Conservation (phyloP, 2,329 filamentous ascomycete genomes). For the Epichloe elymi region DNA sequence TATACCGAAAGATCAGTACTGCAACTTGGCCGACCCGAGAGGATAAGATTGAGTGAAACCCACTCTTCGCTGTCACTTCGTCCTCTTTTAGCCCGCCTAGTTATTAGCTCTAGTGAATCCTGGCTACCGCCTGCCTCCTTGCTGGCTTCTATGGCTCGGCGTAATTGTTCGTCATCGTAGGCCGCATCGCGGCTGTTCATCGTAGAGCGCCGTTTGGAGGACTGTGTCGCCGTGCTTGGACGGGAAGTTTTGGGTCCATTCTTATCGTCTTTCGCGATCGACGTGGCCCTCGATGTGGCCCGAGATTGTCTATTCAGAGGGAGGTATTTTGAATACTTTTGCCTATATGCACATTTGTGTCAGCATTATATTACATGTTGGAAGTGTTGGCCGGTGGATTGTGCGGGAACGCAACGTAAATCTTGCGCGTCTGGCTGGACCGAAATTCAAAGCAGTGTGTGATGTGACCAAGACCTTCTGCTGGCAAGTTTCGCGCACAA, state of each 20-base stretch:
- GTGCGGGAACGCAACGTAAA: not conserved
- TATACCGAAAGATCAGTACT: slow-evolving; percentile 13
- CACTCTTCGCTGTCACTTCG: slow-evolving; percentile 93
- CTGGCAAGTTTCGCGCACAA: not conserved
- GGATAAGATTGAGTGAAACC: slow-evolving; percentile 24
- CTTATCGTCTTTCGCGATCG: slow-evolving; percentile 50
- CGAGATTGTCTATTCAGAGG: slow-evolving; percentile 44
- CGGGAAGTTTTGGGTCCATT: slow-evolving; percentile 43
- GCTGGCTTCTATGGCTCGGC: slow-evolving; percentile 87
- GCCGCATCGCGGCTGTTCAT: slow-evolving; percentile 95
- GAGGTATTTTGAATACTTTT: slow-evolving; percentile 54
- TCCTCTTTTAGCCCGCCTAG: slow-evolving; percentile 63
- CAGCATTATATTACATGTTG: slow-evolving; percentile 15
- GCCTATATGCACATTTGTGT: slow-evolving; percentile 30
- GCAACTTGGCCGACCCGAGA: slow-evolving; percentile 10
- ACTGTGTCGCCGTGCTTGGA: slow-evolving; percentile 35
- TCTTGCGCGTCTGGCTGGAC: too few relatives aligned
- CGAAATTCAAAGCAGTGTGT: too few relatives aligned
- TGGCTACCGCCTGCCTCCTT: slow-evolving; percentile 56
- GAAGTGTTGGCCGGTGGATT: slow-evolving; percentile 1
- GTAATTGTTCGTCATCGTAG: slow-evolving; percentile 85
- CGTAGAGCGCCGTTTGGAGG: slow-evolving; percentile 77
- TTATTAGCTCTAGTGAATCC: slow-evolving; percentile 35
- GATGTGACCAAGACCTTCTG: not conserved
- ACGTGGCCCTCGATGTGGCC: slow-evolving; percentile 48